Evolutionary conservation across 176 grass and related monocot species (phyloP), one percentile per base, ranked within the genome.

Genomic region (Carex scoparia): DNA sequence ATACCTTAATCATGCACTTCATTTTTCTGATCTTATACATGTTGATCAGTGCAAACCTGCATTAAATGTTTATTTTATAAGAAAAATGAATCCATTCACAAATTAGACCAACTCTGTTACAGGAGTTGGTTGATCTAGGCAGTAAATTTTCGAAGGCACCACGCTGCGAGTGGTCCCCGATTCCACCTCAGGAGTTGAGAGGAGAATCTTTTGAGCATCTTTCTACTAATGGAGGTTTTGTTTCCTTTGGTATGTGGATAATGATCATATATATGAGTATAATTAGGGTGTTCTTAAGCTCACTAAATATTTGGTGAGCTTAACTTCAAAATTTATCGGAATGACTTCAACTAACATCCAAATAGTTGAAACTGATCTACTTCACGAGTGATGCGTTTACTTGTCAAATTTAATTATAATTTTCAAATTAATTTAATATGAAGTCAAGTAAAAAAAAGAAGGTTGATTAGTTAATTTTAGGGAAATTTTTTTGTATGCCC

Each of bases 221-320:
- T 69, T 89, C 93, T 67, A 92, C 96, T 85, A 99, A 95, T 82
- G 96, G 96, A 61, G 93, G 96, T 70, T 99, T 99, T 76, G 86
- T 94, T 16, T 95, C 96, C 10, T 89, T 98, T 63, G 96, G 96
- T 91, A 88, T 8, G 73, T 27, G 2, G 48, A 53, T 77, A 54
- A 44, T 55, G 46, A 31, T 55, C n/a, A 51, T 38, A 58, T 2
- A 80, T 53, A 62, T 0, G 4, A 40, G 38, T 40, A 40, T 40
- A 40, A 40, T 4, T 40, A 40, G 4, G 38, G 38, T 5, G 4
- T 40, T 40, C 38, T 40, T 40, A 40, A 40, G 38, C 4, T 40
- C 38, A 40, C 38, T 4, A 40, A 40, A 40, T 40, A 40, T 40
- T 40, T 40, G 4, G 38, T 35, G 35, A 35, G 35, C 35, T 35